Evolutionary conservation across 129 eudicot genomes (phyloP).

Genomic region (Deinandra increscens): DNA sequence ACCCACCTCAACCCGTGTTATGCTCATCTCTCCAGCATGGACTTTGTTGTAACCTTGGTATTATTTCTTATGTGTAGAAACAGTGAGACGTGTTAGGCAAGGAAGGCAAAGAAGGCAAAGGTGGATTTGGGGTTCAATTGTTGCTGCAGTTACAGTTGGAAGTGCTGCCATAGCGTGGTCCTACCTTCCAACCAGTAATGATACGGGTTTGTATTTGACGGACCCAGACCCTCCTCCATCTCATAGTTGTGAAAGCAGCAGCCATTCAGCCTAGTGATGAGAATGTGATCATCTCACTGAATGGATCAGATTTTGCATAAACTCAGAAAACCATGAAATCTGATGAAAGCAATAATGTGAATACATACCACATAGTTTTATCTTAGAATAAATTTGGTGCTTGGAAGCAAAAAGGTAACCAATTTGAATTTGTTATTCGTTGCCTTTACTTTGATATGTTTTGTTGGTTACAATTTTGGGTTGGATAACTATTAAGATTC

Average conservation of each 20-base stretch:
- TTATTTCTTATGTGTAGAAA: conserved; percentile 40
- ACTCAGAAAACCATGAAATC: background rate
- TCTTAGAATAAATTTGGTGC: conserved; percentile 18
- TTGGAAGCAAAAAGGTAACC: background rate
- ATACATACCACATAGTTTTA: conserved; percentile 18
- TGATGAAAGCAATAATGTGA: conserved; percentile 27
- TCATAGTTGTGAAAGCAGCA: conserved; percentile 22
- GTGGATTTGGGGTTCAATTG: conserved; percentile 81
- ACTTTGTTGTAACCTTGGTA: background rate
- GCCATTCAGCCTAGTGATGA: conserved; percentile 28
- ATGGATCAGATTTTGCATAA: background rate
- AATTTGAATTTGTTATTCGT: background rate
- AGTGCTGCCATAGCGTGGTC: conserved; percentile 69
- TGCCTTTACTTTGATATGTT: background rate
- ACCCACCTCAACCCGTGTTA: background rate
- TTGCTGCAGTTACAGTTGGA: conserved; percentile 57
- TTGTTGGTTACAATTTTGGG: background rate
- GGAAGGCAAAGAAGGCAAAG: conserved; percentile 62
- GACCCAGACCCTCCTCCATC: conserved; percentile 16
- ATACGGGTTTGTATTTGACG: conserved; percentile 40
- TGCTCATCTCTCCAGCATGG: background rate
- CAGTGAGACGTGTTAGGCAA: conserved; percentile 62
- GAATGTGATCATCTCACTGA: background rate
- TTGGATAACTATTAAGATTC: background rate
- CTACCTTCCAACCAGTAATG: conserved; percentile 48